Evolutionary conservation across 2,329 filamentous ascomycete genomes (phyloP).

Genomic region (Ascochyta fabae): DNA sequence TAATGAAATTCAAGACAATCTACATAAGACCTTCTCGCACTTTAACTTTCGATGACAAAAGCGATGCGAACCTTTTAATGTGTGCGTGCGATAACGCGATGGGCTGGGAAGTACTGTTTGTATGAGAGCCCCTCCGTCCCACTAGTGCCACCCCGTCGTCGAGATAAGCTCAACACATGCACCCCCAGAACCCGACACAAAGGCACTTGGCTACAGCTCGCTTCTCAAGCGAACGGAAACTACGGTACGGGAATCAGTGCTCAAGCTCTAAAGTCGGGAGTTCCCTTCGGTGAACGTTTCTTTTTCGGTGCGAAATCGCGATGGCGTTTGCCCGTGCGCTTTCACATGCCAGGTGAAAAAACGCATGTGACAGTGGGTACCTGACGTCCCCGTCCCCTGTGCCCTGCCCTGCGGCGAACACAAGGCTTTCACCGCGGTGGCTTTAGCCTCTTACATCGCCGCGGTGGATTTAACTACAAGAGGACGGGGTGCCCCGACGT

Average conservation of each 20-base stretch:
- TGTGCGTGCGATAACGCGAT: neutral
- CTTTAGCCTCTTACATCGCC: slow-evolving; percentile 14
- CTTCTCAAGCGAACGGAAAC: slow-evolving; percentile 20
- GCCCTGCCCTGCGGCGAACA: neutral
- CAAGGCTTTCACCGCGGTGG: slow-evolving; percentile 14
- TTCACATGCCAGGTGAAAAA: slow-evolving; percentile 13
- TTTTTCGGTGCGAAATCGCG: slow-evolving; percentile 14
- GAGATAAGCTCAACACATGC: slow-evolving; percentile 22
- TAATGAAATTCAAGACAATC: slow-evolving; percentile 12
- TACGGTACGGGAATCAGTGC: slow-evolving; percentile 21
- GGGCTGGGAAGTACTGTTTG: neutral
- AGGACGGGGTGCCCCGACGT: slow-evolving; percentile 10
- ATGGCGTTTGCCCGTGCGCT: slow-evolving; percentile 17
- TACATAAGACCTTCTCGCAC: neutral
- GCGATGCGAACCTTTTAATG: neutral
- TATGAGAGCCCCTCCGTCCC: slow-evolving; percentile 9
- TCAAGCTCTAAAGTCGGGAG: slow-evolving; percentile 19
- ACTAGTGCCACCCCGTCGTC: slow-evolving; percentile 10
- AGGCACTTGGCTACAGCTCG: slow-evolving; percentile 19
- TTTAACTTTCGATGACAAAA: neutral
- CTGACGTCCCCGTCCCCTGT: neutral
- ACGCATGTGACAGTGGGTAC: slow-evolving; percentile 20
- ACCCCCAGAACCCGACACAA: slow-evolving; percentile 16
- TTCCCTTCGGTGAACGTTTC: slow-evolving; percentile 13
- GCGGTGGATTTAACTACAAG: slow-evolving; percentile 19